Evolutionary conservation across 179 eudicot species (phyloP).

Genomic region (Amaranthus tricolor): DNA sequence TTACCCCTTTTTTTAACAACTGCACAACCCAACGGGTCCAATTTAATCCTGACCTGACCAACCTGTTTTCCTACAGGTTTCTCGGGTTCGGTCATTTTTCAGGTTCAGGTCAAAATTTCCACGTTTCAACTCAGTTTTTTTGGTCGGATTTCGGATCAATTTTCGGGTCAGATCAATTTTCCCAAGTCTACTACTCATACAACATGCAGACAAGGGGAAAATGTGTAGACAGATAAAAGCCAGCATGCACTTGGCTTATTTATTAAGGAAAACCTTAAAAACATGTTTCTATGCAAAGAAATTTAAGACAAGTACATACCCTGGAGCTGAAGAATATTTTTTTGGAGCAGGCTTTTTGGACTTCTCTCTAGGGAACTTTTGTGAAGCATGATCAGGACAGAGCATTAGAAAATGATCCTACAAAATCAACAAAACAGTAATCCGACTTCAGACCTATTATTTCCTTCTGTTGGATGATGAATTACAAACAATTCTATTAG

Average conservation of each 20-base stretch:
- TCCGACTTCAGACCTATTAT: background rate
- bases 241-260: background rate
- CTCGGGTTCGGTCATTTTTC: too few relatives aligned
- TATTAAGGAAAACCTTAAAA: background rate
- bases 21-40: too few relatives aligned
- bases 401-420: constrained; percentile 68
- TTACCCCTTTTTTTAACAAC: too few relatives aligned
- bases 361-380: constrained; percentile 74
- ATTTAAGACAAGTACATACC: constrained; percentile 29
- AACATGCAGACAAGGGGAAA: background rate
- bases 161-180: too few relatives aligned
- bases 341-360: constrained; percentile 39
- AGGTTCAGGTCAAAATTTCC: too few relatives aligned
- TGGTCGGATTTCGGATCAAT: too few relatives aligned
- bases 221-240: background rate
- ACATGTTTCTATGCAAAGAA: background rate
- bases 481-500: background rate
- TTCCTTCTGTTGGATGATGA: background rate
- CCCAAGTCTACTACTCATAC: background rate
- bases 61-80: too few relatives aligned
- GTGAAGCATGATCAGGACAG: constrained; percentile 62
- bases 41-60: too few relatives aligned
- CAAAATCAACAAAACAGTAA: constrained; percentile 18
- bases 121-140: too few relatives aligned
- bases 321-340: constrained; percentile 33